Evolutionary conservation across 177 flowering plant genomes (phyloP).

Genomic region (Vitis hybrid): DNA sequence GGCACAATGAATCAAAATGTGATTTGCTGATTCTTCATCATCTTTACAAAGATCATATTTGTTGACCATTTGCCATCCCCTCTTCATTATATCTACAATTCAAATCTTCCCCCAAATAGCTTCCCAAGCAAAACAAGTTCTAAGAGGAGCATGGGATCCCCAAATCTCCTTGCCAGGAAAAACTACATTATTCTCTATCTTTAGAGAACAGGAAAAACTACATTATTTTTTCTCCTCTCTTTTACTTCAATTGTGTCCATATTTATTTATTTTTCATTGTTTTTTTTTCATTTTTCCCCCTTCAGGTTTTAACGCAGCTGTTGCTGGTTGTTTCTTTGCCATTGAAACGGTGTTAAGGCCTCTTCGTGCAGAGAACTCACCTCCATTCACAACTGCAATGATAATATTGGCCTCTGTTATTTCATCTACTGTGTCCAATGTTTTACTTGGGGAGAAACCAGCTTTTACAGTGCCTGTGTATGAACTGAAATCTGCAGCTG

Average conservation of each 20-base stretch:
- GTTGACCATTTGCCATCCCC: no score
- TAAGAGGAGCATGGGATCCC: no score
- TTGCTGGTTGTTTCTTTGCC: constrained; percentile 99
- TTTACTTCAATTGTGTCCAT: no score
- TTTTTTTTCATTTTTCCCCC: neutral
- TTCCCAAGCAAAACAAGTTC: no score
- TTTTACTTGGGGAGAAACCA: constrained; percentile 85
- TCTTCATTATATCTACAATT: no score
- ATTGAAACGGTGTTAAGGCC: constrained; percentile 98
- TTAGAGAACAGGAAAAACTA: no score
- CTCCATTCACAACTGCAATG: constrained; percentile 99
- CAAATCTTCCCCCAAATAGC: no score
- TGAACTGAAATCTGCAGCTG: constrained; percentile 99
- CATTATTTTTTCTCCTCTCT: neutral
- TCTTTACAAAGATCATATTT: no score
- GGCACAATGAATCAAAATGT: no score
- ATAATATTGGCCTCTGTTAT: constrained; percentile 97
- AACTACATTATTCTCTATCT: no score
- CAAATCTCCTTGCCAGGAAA: no score
- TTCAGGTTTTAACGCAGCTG: constrained; percentile 98
- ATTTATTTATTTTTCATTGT: neutral
- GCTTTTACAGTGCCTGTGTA: constrained; percentile 97
- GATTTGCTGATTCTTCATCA: no score
- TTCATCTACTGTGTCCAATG: constrained; percentile 94
- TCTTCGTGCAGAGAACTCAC: constrained; percentile 96